Conservation (phyloP, 345 rosid genomes). For the Ceriops decandra region DNA sequence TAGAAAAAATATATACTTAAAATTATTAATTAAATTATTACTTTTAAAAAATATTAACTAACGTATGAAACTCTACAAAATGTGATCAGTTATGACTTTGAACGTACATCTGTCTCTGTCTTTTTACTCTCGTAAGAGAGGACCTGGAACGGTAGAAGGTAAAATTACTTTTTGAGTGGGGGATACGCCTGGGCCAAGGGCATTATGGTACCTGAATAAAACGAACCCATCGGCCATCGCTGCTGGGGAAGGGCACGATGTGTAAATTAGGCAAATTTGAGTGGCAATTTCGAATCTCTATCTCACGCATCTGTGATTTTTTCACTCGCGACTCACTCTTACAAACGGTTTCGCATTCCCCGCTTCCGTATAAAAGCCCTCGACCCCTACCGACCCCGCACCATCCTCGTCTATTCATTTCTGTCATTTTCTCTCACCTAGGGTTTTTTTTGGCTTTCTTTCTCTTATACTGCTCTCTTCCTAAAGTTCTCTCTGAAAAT, state of each 20-base stretch:
- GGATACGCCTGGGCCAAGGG: conserved; percentile 24
- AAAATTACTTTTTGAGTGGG: no score
- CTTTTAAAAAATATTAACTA: no score
- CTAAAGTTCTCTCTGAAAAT: neutral
- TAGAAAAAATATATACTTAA: no score
- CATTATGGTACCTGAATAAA: neutral
- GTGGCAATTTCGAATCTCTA: conserved; percentile 20
- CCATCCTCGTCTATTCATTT: conserved; percentile 8
- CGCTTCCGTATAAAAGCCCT: conserved; percentile 44
- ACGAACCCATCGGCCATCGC: neutral
- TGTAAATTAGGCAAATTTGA: conserved; percentile 31
- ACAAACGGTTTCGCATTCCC: conserved; percentile 54
- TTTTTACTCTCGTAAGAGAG: no score
- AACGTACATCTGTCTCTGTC: no score
- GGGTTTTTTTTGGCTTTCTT: conserved; percentile 21
- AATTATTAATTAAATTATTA: no score
- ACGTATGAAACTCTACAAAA: no score
- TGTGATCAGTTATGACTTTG: no score
- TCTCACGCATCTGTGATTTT: conserved; percentile 10
- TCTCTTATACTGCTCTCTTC: neutral
- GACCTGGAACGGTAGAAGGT: no score
- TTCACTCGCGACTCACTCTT: conserved; percentile 15
- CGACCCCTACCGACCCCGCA: conserved; percentile 6
- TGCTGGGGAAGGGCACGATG: neutral
- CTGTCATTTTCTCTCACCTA: conserved; percentile 24